phyloP scores from a whole-genome alignment of 768 basidiomycete species.

The Russula lepida region DNA sequence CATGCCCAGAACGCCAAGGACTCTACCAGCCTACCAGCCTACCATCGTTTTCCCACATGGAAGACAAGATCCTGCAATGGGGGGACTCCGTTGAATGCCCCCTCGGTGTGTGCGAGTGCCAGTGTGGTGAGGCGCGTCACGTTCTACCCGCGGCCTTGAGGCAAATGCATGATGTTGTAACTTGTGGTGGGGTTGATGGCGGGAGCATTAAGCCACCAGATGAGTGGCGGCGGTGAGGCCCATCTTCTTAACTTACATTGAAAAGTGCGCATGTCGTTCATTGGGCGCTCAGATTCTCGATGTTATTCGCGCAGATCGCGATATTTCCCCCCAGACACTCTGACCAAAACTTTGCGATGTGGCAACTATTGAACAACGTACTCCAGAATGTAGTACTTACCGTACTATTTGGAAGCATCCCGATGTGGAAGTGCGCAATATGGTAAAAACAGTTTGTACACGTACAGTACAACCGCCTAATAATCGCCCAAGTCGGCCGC shows the following conservation, averaged over 20 bases:
- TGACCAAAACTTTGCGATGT: background rate
- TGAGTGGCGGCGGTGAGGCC: background rate
- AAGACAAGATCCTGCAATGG: slow-evolving; percentile 39
- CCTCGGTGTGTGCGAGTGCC: slow-evolving; percentile 2
- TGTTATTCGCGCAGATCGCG: slow-evolving; percentile 9
- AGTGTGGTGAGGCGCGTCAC: slow-evolving; percentile 19
- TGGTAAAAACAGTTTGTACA: background rate
- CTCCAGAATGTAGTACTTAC: slow-evolving; percentile 8
- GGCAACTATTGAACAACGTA: background rate
- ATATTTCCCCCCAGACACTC: slow-evolving; percentile 9
- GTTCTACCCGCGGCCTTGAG: slow-evolving; percentile 51
- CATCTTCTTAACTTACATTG: slow-evolving; percentile 40
- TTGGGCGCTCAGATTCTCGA: slow-evolving; percentile 1
- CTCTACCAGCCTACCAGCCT: slow-evolving; percentile 44
- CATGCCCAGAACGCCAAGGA: slow-evolving; percentile 1
- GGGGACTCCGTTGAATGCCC: background rate
- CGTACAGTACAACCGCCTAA: slow-evolving; percentile 18
- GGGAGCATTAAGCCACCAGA: background rate
- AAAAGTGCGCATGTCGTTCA: slow-evolving; percentile 20
- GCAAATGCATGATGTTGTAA: slow-evolving; percentile 51
- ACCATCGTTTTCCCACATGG: slow-evolving; percentile 45
- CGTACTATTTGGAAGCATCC: slow-evolving; percentile 2
- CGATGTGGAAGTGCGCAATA: background rate
- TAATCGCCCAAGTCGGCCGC: slow-evolving; percentile 12
- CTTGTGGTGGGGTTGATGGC: slow-evolving; percentile 21